Conservation (phyloP, 805 yeast species). For the Priceomyces castillae region DNA sequence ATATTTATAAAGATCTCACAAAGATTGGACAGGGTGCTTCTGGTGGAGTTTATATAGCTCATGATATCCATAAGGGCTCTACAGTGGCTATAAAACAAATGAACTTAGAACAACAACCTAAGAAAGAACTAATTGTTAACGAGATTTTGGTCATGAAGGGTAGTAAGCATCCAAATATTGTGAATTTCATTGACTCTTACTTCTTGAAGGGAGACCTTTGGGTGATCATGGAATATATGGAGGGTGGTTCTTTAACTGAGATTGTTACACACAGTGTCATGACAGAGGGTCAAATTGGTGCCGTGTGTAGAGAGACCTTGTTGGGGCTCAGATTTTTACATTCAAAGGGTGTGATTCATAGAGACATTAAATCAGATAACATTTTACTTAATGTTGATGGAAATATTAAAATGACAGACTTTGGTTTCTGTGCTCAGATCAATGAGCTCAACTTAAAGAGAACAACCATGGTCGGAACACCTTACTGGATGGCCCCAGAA, state of each 20-base stretch:
- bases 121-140: slow-evolving; percentile 90
- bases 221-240: slow-evolving; percentile 99
- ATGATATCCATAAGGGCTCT: slow-evolving; percentile 47
- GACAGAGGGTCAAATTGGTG: slow-evolving; percentile 93
- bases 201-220: slow-evolving; percentile 76
- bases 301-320: slow-evolving; percentile 88
- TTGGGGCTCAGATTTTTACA: slow-evolving; percentile 86
- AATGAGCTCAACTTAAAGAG: slow-evolving; percentile 64
- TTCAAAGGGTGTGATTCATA: slow-evolving; percentile 87
- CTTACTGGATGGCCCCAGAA: slow-evolving; percentile 99
- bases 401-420: slow-evolving; percentile 90
- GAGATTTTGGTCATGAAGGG: slow-evolving; percentile 96
- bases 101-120: slow-evolving; percentile 92
- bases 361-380: slow-evolving; percentile 96
- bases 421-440: slow-evolving; percentile 92
- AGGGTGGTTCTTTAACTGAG: slow-evolving; percentile 95
- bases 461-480: slow-evolving; percentile 98
- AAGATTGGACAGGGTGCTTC: slow-evolving; percentile 98
- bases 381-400: slow-evolving; percentile 80
- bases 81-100: slow-evolving; percentile 95
- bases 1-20: slow-evolving; percentile 60
- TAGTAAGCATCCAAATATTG: slow-evolving; percentile 85
- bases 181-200: slow-evolving; percentile 87
- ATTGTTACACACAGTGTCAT: slow-evolving; percentile 86
- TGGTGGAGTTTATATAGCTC: slow-evolving; percentile 94